Percentiles rank a stretch among this genome's conserved stretches.
phyloP scores from a whole-genome alignment of 441 rosid species.

The Aleurites moluccanus region DNA sequence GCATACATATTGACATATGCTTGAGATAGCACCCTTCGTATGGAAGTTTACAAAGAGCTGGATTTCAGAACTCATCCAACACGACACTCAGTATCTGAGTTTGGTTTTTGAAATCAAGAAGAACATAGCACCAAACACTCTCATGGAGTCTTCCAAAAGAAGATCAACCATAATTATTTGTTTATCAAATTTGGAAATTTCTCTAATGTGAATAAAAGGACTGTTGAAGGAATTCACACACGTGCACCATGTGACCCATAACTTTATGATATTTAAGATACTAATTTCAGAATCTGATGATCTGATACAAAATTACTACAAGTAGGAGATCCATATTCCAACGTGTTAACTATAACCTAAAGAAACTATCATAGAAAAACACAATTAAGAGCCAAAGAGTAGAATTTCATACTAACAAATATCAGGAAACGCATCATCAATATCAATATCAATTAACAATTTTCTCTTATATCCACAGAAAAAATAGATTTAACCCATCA shows the following conservation, averaged over 20 bases:
- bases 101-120: neutral
- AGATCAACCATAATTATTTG: neutral
- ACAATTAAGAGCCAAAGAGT: neutral
- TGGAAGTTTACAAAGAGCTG: neutral
- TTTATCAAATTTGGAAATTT: neutral
- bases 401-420: neutral
- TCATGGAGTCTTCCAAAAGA: neutral
- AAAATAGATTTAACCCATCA: neutral
- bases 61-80: neutral
- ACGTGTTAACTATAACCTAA: neutral
- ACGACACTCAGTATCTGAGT: neutral
- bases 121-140: neutral
- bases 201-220: neutral
- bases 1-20: neutral
- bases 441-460: conserved; percentile 1
- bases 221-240: neutral
- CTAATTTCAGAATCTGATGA: neutral
- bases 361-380: neutral
- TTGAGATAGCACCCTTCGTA: neutral
- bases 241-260: conserved; percentile 14
- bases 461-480: neutral
- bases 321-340: neutral
- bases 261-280: neutral
- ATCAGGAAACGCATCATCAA: neutral
- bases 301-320: neutral